A percentile compares a stretch with the other conserved stretches of the same genome.
Evolutionary conservation across 306 rosid species (phyloP).

Genomic region (Rosa persica): DNA sequence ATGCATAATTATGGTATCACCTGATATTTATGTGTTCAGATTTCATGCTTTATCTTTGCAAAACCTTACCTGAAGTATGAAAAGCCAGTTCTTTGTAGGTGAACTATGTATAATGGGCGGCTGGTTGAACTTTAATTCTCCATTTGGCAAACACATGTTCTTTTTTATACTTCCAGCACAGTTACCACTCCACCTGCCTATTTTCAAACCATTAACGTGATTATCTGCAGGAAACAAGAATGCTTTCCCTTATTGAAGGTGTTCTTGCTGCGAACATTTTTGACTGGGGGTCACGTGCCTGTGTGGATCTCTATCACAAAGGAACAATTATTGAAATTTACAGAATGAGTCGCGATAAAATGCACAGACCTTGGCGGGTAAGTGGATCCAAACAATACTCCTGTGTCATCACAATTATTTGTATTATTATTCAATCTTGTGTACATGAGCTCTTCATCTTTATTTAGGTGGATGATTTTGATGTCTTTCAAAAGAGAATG

Average conservation of each 20-base stretch:
- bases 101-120: neutral
- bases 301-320: slow-evolving; percentile 95
- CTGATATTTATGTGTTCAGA: neutral
- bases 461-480: slow-evolving; percentile 91
- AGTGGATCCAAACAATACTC: slow-evolving; percentile 28
- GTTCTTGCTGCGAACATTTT: slow-evolving; percentile 98
- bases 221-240: slow-evolving; percentile 73
- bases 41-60: slow-evolving; percentile 2
- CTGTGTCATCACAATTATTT: neutral
- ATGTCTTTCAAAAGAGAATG: slow-evolving; percentile 76
- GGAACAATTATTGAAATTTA: slow-evolving; percentile 99
- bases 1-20: neutral
- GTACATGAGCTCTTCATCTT: slow-evolving; percentile 3
- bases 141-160: neutral
- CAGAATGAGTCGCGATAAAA: slow-evolving; percentile 96
- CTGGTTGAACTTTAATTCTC: neutral
- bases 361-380: slow-evolving; percentile 97
- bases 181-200: slow-evolving; percentile 8
- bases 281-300: slow-evolving; percentile 99
- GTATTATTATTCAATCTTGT: neutral
- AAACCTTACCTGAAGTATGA: neutral
- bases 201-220: slow-evolving; percentile 20
- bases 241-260: slow-evolving; percentile 89
- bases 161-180: slow-evolving; percentile 9
- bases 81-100: neutral